Evolutionary conservation across 1,139 yeast genomes (phyloP).

Genomic region (Magnusiomyces magnusii): DNA sequence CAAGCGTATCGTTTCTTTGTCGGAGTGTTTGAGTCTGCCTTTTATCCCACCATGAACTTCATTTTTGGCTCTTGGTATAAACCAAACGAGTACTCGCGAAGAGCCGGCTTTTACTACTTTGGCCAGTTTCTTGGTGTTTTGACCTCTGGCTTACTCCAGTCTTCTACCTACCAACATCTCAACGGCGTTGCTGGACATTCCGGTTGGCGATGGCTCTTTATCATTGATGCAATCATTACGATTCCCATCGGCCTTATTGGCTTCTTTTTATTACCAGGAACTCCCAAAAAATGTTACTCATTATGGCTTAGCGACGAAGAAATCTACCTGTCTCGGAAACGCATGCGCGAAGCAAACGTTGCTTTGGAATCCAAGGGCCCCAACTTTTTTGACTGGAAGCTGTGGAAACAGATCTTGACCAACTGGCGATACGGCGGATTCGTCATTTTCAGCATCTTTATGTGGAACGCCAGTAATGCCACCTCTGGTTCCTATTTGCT

Average conservation of each 20-base stretch:
- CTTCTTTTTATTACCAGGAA: conserved; percentile 57
- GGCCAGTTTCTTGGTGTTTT: conserved; percentile 56
- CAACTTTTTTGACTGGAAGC: conserved; percentile 22
- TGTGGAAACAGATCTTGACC: conserved; percentile 42
- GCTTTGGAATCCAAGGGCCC: conserved; percentile 9
- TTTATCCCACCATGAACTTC: conserved; percentile 53
- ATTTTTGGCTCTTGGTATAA: conserved; percentile 58
- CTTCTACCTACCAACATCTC: conserved; percentile 46
- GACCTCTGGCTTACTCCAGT: conserved; percentile 57
- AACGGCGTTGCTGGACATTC: conserved; percentile 44
- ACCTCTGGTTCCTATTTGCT: conserved; percentile 46
- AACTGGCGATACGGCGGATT: conserved; percentile 46
- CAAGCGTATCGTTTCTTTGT: conserved; percentile 53
- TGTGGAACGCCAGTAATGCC: conserved; percentile 54
- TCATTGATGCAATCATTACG: conserved; percentile 58
- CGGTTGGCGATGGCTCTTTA: conserved; percentile 72
- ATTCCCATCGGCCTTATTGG: conserved; percentile 57
- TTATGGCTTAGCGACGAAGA: conserved; percentile 55
- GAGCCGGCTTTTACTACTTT: conserved; percentile 53
- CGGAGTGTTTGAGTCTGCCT: conserved; percentile 57
- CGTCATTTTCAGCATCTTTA: conserved; percentile 43
- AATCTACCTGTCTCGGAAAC: conserved; percentile 50
- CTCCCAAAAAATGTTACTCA: conserved; percentile 47
- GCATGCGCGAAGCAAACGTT: conserved; percentile 26
- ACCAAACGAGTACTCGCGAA: conserved; percentile 50